Base-by-base conservation (phyloP, 495 filamentous ascomycete genomes). In the Aspergillus avenaceus region DNA sequence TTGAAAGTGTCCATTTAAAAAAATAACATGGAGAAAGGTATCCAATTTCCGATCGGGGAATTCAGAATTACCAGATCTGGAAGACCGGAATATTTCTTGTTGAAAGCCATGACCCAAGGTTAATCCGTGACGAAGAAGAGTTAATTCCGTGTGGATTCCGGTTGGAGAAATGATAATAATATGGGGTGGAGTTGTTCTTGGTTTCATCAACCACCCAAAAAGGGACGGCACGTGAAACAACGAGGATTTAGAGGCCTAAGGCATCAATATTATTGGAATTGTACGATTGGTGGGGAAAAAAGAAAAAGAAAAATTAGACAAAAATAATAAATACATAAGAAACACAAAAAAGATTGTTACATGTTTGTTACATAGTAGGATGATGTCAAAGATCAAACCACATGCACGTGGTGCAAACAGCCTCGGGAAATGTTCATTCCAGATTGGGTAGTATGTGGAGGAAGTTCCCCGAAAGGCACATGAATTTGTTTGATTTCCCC, bases 41-140 rank as follows among this genome's bases (percentile, higher is more conserved):
- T 77, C n/a, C n/a, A n/a, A n/a, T n/a, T n/a, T n/a, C n/a, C n/a
- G n/a, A n/a, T n/a, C n/a, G n/a, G n/a, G n/a, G n/a, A n/a, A n/a
- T n/a, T n/a, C n/a, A n/a, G n/a, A n/a, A n/a, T 57, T 74, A 93
- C 89, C 60, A 95, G 68, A 63, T 95, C 90, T 49, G 89, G 89
- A 49, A 95, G 77, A 49, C 81, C 86, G 45, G 88, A 88, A 64
- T 95, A 95, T 73, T 95, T 95, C 60, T 73, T 72, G 53, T 74
- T 77, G 55, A 75, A 70, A n/a, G 74, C 67, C 73, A 76, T 76
- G 47, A 50, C 31, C n/a, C 3, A n/a, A n/a, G n/a, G n/a, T n/a
- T n/a, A n/a, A n/a, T n/a, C n/a, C n/a, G n/a, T n/a, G n/a, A n/a
- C n/a, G n/a, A n/a, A n/a, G n/a, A n/a, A n/a, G n/a, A n/a, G n/a